These are phyloP conservation scores for Rhamnella rubrinervis DNA, from an alignment of 331 rosid species.

Conservation along the genomic window DNA sequence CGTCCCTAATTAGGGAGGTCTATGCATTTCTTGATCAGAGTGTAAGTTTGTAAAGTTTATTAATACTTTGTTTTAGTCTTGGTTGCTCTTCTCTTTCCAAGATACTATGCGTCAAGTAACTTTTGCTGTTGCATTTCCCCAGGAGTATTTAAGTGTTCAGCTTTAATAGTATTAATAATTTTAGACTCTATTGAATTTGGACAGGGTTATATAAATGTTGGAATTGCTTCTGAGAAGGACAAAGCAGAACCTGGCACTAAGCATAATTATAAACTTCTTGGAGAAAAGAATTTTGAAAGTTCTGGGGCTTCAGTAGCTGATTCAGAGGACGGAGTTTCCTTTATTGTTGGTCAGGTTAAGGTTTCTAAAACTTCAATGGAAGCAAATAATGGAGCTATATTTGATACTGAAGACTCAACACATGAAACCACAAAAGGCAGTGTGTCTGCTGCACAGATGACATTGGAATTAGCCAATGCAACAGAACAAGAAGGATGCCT, in stretches of 20 bases:
- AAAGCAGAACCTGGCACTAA: conserved; percentile 50
- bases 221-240: conserved; percentile 83
- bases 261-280: conserved; percentile 57
- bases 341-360: conserved; percentile 70
- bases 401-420: conserved; percentile 30
- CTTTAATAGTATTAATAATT: conserved; percentile 10
- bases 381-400: conserved; percentile 32
- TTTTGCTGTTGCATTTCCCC: conserved; percentile 16
- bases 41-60: conserved; percentile 54
- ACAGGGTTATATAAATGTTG: conserved; percentile 95
- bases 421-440: conserved; percentile 41
- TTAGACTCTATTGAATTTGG: conserved; percentile 24
- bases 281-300: conserved; percentile 55
- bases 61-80: conserved; percentile 15
- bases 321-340: conserved; percentile 94
- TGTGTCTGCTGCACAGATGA: conserved; percentile 20
- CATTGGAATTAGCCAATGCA: conserved; percentile 30
- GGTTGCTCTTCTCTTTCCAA: conserved; percentile 11
- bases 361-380: conserved; percentile 44
- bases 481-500: conserved; percentile 39
- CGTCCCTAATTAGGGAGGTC: conserved; percentile 77
- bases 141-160: not conserved
- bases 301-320: conserved; percentile 69
- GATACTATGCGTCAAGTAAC: conserved; percentile 13
- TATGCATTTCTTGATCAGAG: conserved; percentile 85